These are phyloP conservation scores for Stygiomarasmius scandens DNA, from an alignment of 1,284 basidiomycete species.

Conservation along the genomic window DNA sequence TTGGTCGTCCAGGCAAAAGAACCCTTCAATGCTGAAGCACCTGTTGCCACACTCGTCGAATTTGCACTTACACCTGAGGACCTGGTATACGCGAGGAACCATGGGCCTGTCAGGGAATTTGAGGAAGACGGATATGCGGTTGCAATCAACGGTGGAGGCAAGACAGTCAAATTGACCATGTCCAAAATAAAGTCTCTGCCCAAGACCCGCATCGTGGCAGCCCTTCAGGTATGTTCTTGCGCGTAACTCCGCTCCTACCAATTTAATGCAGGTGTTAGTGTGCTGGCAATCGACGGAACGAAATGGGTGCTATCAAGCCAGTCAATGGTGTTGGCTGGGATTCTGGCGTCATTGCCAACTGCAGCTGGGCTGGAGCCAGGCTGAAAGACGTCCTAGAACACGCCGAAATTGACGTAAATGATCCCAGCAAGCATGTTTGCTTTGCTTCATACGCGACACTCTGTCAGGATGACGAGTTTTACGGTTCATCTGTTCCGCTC, in stretches of 20 bases:
- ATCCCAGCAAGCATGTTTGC: conserved; percentile 50
- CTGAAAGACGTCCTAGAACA: conserved; percentile 55
- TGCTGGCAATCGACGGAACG: conserved; percentile 67
- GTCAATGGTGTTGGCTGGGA: conserved; percentile 62
- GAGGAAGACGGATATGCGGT: conserved; percentile 41
- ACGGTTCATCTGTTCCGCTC: conserved; percentile 63
- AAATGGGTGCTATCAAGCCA: conserved; percentile 62
- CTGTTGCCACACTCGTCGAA: conserved; percentile 51
- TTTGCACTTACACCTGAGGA: conserved; percentile 56
- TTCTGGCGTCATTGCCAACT: conserved; percentile 65
- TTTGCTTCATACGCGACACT: conserved; percentile 64
- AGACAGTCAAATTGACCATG: conserved; percentile 38
- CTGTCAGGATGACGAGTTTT: conserved; percentile 63
- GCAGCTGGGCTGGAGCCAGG: conserved; percentile 59
- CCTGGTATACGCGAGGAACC: conserved; percentile 63
- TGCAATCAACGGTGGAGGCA: conserved; percentile 40
- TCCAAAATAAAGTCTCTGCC: conserved; percentile 42
- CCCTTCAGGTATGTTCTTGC: conserved; percentile 50
- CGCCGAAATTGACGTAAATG: conserved; percentile 37
- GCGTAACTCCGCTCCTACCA: conserved; percentile 3
- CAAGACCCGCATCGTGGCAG: conserved; percentile 52
- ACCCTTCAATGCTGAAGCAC: conserved; percentile 64
- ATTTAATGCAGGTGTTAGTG: conserved; percentile 42
- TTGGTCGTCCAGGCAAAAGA: conserved; percentile 47
- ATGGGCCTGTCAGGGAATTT: conserved; percentile 58